phyloP scores from a whole-genome alignment of 768 basidiomycete genomes.

The Trametes coccinea region DNA sequence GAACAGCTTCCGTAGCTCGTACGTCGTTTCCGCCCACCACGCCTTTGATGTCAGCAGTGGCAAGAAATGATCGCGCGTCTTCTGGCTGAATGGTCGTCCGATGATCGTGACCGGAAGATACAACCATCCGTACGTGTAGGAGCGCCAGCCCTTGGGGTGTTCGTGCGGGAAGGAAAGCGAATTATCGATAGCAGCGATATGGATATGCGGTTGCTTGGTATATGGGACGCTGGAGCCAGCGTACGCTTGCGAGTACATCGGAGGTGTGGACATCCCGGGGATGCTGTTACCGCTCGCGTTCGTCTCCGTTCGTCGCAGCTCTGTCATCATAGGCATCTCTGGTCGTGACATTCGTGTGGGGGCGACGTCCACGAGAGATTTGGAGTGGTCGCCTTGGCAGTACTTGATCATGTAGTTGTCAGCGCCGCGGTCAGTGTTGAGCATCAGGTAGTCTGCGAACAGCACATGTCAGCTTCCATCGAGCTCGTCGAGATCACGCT shows the following conservation, averaged over 20 bases:
- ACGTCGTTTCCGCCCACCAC: conserved; percentile 92
- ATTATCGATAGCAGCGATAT: conserved; percentile 93
- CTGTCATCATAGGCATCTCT: conserved; percentile 75
- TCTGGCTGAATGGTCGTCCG: conserved; percentile 81
- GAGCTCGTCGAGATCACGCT: not conserved
- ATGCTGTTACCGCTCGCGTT: conserved; percentile 36
- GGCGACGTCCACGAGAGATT: conserved; percentile 74
- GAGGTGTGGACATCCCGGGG: conserved; percentile 16
- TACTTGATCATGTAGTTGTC: conserved; percentile 95
- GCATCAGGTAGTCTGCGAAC: conserved; percentile 78
- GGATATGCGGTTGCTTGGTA: conserved; percentile 74
- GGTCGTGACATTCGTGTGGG: conserved; percentile 66
- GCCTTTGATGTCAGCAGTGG: conserved; percentile 77
- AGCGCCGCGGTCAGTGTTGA: conserved; percentile 86
- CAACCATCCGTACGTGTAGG: conserved; percentile 87
- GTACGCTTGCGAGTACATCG: conserved; percentile 24
- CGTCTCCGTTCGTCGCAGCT: conserved; percentile 48
- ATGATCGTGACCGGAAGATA: conserved; percentile 85
- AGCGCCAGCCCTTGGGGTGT: conserved; percentile 76
- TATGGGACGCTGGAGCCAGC: conserved; percentile 36
- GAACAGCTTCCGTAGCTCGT: conserved; percentile 72
- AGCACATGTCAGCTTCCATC: conserved; percentile 3
- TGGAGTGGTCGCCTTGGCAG: conserved; percentile 80
- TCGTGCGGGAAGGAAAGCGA: conserved; percentile 91
- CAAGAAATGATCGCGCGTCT: conserved; percentile 79